Base-by-base conservation (phyloP, 1,284 basidiomycete species). In the Wallemia ichthyophaga region DNA sequence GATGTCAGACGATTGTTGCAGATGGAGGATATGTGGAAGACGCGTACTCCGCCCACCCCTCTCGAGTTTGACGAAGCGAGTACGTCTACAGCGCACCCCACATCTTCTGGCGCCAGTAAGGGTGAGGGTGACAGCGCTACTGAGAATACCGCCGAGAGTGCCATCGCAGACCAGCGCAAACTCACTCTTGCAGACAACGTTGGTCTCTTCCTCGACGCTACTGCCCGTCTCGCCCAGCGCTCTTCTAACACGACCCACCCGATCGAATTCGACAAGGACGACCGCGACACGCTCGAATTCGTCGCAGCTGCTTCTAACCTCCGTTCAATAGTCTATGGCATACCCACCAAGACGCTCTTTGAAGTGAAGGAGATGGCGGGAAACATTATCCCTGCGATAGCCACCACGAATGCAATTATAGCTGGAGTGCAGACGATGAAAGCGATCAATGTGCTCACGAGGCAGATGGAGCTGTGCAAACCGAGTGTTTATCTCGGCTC, bases 361-460 rank as follows among this genome's bases (percentile, higher is more conserved):
- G 83, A 96, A 68, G 81, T 96, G 59, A 98, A 98, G 76, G 89
- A 96, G 72, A 96, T 96, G 85, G 94, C 94, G 0, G 92, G 94
- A 13, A 99, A 98, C 71, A 98, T 98, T 68, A 95, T 94, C 62
- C 94, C 94, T 0, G 94, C 94, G 1, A 96, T 98, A 64, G 94
- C 94, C 1, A 96, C 94, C 0, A 99, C 94, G 7, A 99, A 99
- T 69, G 94, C 94, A 15, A 85, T 98, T 69, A 81, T 96, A 63
- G 84, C 94, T 0, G 94, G 91, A 0, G 73, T 94, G 31, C 86
- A 95, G 64, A 88, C 95, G 19, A 75, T 96, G 57, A 91, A 95
- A 70, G 85, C 89, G 0, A 71, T 95, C 15, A 81, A 88, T 61
- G 74, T 94, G 26, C 75, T 96, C 31, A 75, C 76, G 33, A 48